Evolutionary conservation across 768 basidiomycete genomes (phyloP).

Genomic region (Udeniomyces megalosporus): DNA sequence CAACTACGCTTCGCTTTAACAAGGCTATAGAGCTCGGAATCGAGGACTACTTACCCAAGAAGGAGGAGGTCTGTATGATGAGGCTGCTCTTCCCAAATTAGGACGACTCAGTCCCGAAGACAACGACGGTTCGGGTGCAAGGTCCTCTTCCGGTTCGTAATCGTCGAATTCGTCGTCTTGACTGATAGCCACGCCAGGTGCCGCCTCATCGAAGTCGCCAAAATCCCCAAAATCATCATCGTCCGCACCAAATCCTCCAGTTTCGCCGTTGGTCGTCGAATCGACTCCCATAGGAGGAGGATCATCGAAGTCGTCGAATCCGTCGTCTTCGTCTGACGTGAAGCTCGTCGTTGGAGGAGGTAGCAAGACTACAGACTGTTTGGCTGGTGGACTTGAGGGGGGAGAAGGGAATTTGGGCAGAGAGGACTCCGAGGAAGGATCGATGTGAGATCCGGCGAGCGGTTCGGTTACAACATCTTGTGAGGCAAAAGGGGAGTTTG

Average conservation of each 20-base stretch:
- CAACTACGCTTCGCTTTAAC: constrained; percentile 16
- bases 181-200: constrained; percentile 4
- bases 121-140: too few species aligned
- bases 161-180: too few species aligned
- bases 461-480: too few species aligned
- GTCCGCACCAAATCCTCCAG: constrained; percentile 44
- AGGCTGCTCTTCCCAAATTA: not conserved
- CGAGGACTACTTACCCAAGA: constrained; percentile 35
- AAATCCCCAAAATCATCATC: constrained; percentile 30
- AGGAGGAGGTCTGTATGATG: constrained; percentile 18
- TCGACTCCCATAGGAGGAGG: not conserved
- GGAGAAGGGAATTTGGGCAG: not conserved
- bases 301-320: constrained; percentile 14
- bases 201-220: constrained; percentile 44
- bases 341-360: not conserved
- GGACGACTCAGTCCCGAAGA: not conserved
- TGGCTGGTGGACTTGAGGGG: not conserved
- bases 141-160: too few species aligned
- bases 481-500: not conserved
- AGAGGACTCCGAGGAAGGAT: too few species aligned
- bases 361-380: not conserved
- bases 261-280: constrained; percentile 15
- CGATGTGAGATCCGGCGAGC: too few species aligned
- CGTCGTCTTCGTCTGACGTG: constrained; percentile 3
- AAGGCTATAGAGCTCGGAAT: constrained; percentile 15